Percentiles rank a stretch among this genome's conserved stretches.
Evolutionary conservation across 139 green algal genomes (phyloP).

Genomic region (Choricystis sp.): DNA sequence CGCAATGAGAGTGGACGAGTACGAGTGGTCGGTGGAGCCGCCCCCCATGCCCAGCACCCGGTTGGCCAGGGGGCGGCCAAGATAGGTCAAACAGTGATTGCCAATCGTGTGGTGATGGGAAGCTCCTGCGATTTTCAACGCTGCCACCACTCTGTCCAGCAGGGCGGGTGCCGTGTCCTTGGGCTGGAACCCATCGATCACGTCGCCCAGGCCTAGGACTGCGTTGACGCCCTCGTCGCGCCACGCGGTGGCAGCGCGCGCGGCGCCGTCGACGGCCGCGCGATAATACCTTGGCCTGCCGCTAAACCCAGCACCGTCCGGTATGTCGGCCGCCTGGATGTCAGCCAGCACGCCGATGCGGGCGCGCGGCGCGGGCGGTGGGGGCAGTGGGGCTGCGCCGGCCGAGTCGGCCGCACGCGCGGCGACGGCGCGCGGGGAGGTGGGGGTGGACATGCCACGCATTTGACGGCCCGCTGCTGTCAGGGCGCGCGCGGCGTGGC

Average conservation of each 20-base stretch:
- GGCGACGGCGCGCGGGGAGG: too few relatives aligned
- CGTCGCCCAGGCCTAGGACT: constrained; percentile 43
- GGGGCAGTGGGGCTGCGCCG: too few relatives aligned
- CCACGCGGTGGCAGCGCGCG: constrained; percentile 16
- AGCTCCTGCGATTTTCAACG: constrained; percentile 21
- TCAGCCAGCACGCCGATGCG: constrained; percentile 37
- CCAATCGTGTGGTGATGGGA: constrained; percentile 43
- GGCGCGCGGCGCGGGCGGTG: too few relatives aligned
- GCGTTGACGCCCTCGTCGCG: constrained; percentile 15
- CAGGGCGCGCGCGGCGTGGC: too few relatives aligned
- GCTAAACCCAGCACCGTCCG: constrained; percentile 46
- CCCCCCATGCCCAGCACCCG: not conserved
- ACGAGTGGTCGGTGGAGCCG: not conserved
- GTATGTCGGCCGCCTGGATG: constrained; percentile 60
- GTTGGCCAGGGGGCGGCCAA: not conserved
- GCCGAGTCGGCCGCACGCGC: too few relatives aligned
- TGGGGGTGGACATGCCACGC: too few relatives aligned
- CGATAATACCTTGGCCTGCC: constrained; percentile 54
- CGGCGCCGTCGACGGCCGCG: constrained; percentile 21
- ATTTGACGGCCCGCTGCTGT: too few relatives aligned
- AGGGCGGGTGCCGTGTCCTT: not conserved
- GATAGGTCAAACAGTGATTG: constrained; percentile 32
- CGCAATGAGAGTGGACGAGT: not conserved
- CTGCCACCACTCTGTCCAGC: constrained; percentile 18
- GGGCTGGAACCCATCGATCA: constrained; percentile 31